Evolutionary conservation across 2,329 filamentous ascomycete genomes (phyloP).

Genomic region (Trichoderma brevicompactum): DNA sequence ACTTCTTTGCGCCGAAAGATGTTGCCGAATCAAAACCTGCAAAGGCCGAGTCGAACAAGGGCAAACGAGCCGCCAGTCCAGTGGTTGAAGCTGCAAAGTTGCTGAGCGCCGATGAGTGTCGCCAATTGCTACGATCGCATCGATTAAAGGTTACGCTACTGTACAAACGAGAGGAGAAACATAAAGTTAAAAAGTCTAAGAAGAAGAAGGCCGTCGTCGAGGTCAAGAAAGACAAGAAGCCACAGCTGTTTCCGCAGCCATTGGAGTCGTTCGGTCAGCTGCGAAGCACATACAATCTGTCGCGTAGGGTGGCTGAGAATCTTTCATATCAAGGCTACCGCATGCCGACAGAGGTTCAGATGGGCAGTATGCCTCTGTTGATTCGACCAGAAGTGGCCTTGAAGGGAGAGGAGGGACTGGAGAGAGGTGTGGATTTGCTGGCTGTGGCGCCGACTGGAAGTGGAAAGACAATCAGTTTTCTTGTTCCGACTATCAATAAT

Average conservation of each 20-base stretch:
- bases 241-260: conserved; percentile 76
- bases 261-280: conserved; percentile 77
- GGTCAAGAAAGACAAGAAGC: conserved; percentile 57
- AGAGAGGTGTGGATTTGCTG: conserved; percentile 69
- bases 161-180: conserved; percentile 52
- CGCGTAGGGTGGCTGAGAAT: conserved; percentile 75
- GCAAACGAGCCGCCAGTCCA: conserved; percentile 39
- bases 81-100: conserved; percentile 37
- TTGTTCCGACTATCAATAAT: conserved; percentile 83
- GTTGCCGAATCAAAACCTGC: conserved; percentile 41
- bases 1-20: conserved; percentile 62
- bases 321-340: conserved; percentile 82
- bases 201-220: conserved; percentile 55
- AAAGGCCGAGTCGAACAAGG: conserved; percentile 32
- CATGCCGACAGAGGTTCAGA: conserved; percentile 90
- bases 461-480: conserved; percentile 91
- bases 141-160: conserved; percentile 83
- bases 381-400: conserved; percentile 61
- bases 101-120: conserved; percentile 71
- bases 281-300: conserved; percentile 71
- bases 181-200: conserved; percentile 59
- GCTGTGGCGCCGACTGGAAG: conserved; percentile 93
- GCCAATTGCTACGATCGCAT: conserved; percentile 75
- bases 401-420: conserved; percentile 43
- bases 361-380: conserved; percentile 81